phyloP scores from a whole-genome alignment of 2,329 filamentous ascomycete genomes.

The Ceratocystis colombiana region DNA sequence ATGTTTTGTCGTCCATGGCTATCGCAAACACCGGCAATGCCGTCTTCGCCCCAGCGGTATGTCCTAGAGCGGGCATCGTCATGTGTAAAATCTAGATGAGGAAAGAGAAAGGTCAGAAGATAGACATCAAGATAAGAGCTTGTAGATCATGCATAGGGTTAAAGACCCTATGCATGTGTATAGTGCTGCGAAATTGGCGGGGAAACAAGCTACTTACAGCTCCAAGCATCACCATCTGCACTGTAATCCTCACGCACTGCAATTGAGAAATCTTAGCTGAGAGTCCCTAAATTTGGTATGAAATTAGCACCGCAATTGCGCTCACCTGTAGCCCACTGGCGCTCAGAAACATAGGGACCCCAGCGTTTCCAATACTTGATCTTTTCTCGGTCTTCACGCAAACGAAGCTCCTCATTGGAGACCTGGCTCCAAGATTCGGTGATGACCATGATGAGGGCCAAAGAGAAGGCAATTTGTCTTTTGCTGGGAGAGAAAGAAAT shows the following conservation, averaged over 20 bases:
- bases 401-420: slow-evolving; percentile 79
- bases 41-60: slow-evolving; percentile 94
- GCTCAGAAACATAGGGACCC: slow-evolving; percentile 86
- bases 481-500: neutral
- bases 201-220: slow-evolving; percentile 51
- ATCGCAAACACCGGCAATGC: slow-evolving; percentile 87
- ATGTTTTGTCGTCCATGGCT: slow-evolving; percentile 87
- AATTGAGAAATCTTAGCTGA: slow-evolving; percentile 23
- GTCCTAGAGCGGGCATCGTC: slow-evolving; percentile 80
- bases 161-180: neutral
- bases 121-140: neutral
- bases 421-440: slow-evolving; percentile 80
- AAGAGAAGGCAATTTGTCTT: slow-evolving; percentile 13
- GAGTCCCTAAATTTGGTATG: slow-evolving; percentile 22
- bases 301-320: neutral
- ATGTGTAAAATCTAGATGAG: slow-evolving; percentile 69
- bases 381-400: slow-evolving; percentile 74
- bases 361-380: slow-evolving; percentile 97
- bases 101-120: neutral
- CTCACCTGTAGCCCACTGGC: slow-evolving; percentile 89
- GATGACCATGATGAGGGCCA: slow-evolving; percentile 59
- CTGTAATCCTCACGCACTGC: slow-evolving; percentile 82
- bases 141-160: slow-evolving; percentile 29
- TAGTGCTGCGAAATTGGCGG: neutral
- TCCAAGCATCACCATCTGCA: slow-evolving; percentile 89